Base-by-base conservation (phyloP, 2,329 filamentous ascomycete genomes). In the Diplodia corticola region DNA sequence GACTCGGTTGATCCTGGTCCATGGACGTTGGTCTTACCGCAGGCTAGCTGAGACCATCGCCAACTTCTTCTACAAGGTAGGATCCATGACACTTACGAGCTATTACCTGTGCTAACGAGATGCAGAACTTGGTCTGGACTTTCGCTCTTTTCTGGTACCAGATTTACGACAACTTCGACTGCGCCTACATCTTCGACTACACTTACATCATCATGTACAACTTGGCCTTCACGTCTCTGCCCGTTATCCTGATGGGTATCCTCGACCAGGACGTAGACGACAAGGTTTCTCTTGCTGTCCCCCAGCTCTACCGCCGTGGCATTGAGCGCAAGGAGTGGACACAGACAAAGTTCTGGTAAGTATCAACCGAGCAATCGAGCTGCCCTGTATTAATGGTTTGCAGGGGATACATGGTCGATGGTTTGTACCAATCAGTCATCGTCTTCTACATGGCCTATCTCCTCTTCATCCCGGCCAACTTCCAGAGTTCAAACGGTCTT, bases 301-400 rank as follows among this genome's bases (percentile, higher is more conserved):
- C 95, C 50, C 92, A 99, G 77, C 86, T 99, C 37, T 99, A 99
- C 78, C 91, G 93, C 70, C 88, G 93, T 69, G 95, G 95, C 72
- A 99, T 99, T 72, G 93, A 98, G 81, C 89, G 94, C 68, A 87
- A 92, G 77, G 95, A 99, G 81, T 99, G 95, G 95, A 97, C 93
- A 4, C 91, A 96, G 77, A 82, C 81, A 63, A 99, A 99, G 80
- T 99, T 99, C 77, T 99, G 95, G 95, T 96, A 85, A 78, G 88
- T 81, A 30, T 24, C 65, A 10, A n/a, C 4, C 7, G n/a, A 12
- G 6, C 49, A 35, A 26, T 22, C 17, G n/a, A 35, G n/a, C 6
- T 2, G 46, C 20, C 4, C n/a, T 22, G 49, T 40, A 64, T 17
- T 70, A 76, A 71, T 75, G 63, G 20, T 6, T 20, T 22, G 12